Conservation (phyloP, 1,284 basidiomycete genomes). For the Apiotrichum gamsii region DNA sequence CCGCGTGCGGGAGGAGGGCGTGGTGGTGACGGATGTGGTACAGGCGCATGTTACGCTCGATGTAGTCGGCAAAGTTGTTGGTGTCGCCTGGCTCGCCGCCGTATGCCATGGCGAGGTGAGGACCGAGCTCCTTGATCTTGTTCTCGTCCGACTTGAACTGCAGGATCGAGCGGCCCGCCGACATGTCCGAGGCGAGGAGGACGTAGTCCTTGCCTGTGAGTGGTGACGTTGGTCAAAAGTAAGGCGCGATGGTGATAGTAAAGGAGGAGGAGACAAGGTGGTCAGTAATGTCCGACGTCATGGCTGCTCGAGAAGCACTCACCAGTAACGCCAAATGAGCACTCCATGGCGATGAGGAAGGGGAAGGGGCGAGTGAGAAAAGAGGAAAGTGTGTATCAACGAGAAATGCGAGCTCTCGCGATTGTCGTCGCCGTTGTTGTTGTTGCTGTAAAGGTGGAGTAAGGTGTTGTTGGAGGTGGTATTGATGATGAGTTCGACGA, state of each 20-base stretch:
- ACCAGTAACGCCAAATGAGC: constrained; percentile 51
- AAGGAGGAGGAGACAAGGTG: neutral
- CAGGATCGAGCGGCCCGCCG: constrained; percentile 79
- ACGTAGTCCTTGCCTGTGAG: constrained; percentile 83
- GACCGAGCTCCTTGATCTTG: constrained; percentile 87
- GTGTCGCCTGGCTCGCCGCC: constrained; percentile 96
- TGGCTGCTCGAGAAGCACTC: constrained; percentile 6
- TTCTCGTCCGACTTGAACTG: constrained; percentile 98
- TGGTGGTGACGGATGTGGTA: constrained; percentile 85
- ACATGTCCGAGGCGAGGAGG: constrained; percentile 84
- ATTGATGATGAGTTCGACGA: neutral
- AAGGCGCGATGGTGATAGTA: neutral
- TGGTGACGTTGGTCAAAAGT: neutral
- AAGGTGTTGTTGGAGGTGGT: neutral
- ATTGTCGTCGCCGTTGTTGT: neutral
- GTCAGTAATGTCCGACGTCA: neutral
- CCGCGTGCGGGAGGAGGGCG: constrained; percentile 79
- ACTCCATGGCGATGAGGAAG: constrained; percentile 40
- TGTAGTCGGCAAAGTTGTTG: constrained; percentile 90
- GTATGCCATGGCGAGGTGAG: constrained; percentile 91
- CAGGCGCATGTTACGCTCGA: constrained; percentile 90
- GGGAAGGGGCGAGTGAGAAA: neutral
- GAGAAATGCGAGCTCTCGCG: neutral
- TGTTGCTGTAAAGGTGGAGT: neutral
- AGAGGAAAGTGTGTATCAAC: neutral